phyloP scores from a whole-genome alignment of 225 moss, liverwort and hornwort genomes.

The Asterella californica region DNA sequence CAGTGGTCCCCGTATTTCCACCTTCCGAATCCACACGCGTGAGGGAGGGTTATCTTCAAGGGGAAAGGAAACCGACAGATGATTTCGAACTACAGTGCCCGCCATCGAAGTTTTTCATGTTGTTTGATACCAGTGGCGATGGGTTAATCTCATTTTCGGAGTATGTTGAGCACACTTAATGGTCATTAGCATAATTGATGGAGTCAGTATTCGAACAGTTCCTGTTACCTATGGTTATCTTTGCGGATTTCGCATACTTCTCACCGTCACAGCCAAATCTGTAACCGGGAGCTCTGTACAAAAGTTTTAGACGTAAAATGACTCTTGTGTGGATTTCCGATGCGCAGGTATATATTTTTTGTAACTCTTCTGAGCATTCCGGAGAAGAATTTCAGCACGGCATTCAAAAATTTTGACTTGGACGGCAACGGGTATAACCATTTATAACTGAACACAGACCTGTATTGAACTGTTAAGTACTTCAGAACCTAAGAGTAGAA shows the following conservation, averaged over 20 bases:
- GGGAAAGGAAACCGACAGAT: slow-evolving; percentile 62
- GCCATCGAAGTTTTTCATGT: slow-evolving; percentile 84
- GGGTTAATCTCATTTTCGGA: slow-evolving; percentile 90
- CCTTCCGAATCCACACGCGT: slow-evolving; percentile 65
- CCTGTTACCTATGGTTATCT: not conserved
- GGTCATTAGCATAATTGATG: not conserved
- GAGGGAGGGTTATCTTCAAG: slow-evolving; percentile 67
- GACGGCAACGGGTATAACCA: slow-evolving; percentile 65
- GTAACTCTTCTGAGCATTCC: slow-evolving; percentile 76
- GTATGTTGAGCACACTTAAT: slow-evolving; percentile 37
- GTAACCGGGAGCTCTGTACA: not conserved
- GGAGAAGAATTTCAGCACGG: slow-evolving; percentile 65
- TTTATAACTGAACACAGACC: not conserved
- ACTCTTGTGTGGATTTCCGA: not conserved
- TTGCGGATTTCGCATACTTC: not conserved
- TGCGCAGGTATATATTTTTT: slow-evolving; percentile 79
- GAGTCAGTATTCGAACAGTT: not conserved
- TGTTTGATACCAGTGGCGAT: slow-evolving; percentile 80
- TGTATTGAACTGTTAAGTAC: not conserved
- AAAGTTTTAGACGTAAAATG: too few species aligned
- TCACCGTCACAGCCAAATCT: not conserved
- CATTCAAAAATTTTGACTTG: slow-evolving; percentile 86
- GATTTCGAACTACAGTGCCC: slow-evolving; percentile 49
- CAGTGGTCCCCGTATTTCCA: slow-evolving; percentile 82
- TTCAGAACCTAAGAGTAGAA: not conserved